phyloP scores from a whole-genome alignment of 345 rosid species.

The Lagerstroemia speciosa region DNA sequence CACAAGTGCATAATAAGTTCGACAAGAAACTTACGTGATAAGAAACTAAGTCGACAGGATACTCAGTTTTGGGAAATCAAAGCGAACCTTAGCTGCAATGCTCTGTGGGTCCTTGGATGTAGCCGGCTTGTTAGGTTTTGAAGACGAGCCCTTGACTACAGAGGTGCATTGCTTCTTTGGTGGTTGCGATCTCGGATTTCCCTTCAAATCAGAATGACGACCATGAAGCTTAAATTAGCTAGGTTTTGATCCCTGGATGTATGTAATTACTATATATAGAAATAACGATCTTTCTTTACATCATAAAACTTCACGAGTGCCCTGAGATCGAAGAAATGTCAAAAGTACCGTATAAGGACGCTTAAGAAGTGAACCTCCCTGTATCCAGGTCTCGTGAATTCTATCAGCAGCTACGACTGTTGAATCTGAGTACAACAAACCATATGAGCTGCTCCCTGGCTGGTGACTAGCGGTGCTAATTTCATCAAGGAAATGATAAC shows the following conservation, averaged over 20 bases:
- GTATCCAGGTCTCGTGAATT: conserved; percentile 27
- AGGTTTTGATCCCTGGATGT: too few relatives aligned
- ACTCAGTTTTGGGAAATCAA: not conserved
- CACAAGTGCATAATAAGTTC: too few relatives aligned
- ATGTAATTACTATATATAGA: too few relatives aligned
- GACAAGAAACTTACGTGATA: not conserved
- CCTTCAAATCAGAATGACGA: conserved; percentile 28
- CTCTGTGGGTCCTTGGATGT: conserved; percentile 81
- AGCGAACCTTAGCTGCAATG: conserved; percentile 78
- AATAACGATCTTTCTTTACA: too few relatives aligned
- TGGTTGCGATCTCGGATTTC: conserved; percentile 32
- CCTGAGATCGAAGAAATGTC: not conserved
- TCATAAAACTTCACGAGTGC: too few relatives aligned
- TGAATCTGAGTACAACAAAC: conserved; percentile 58
- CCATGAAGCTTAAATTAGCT: too few relatives aligned
- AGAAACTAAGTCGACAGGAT: too few relatives aligned
- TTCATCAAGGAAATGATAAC: conserved; percentile 30
- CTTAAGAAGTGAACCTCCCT: conserved; percentile 33
- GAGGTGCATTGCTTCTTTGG: conserved; percentile 46
- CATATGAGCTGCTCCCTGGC: conserved; percentile 17
- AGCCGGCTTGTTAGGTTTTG: conserved; percentile 37
- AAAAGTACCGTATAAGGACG: conserved; percentile 29
- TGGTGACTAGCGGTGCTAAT: conserved; percentile 22
- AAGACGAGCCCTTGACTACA: conserved; percentile 25
- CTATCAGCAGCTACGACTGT: conserved; percentile 34